Evolutionary conservation across 768 basidiomycete genomes (phyloP).

Genomic region (Lyophyllum decastes): DNA sequence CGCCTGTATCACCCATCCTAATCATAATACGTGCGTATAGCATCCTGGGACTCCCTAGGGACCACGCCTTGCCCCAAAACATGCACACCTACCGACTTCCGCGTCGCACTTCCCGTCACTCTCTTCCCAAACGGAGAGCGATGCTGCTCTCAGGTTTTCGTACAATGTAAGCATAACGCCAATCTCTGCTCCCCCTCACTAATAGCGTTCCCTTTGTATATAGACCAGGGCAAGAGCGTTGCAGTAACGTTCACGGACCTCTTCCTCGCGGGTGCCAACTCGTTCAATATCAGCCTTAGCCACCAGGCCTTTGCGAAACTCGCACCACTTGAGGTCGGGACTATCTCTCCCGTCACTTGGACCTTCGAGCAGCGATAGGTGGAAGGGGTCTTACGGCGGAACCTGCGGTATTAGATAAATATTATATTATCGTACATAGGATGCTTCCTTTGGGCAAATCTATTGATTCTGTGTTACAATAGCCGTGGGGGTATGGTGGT

Average conservation of each 20-base stretch:
- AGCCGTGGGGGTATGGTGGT: background rate
- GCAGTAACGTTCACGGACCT: constrained; percentile 4
- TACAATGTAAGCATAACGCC: constrained; percentile 9
- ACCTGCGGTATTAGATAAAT: no score
- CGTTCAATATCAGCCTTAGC: constrained; percentile 15
- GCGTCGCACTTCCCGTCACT: constrained; percentile 13
- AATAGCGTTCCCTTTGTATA: background rate
- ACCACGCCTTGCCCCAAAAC: constrained; percentile 10
- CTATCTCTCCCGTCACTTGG: constrained; percentile 12
- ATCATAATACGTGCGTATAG: background rate
- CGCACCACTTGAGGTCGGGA: constrained; percentile 10
- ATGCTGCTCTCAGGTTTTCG: constrained; percentile 7
- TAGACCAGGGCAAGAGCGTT: background rate
- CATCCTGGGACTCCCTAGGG: constrained; percentile 12
- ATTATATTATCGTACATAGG: background rate
- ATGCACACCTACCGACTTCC: constrained; percentile 10
- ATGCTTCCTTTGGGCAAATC: background rate
- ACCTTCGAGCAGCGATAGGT: background rate
- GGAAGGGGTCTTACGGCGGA: no score
- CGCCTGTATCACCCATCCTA: background rate
- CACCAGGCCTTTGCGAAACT: constrained; percentile 13
- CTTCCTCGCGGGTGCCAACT: constrained; percentile 7
- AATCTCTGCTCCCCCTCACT: no score
- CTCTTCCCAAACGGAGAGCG: constrained; percentile 12
- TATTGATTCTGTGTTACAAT: background rate